phyloP scores from a whole-genome alignment of 345 rosid species.

The Pistacia vera region DNA sequence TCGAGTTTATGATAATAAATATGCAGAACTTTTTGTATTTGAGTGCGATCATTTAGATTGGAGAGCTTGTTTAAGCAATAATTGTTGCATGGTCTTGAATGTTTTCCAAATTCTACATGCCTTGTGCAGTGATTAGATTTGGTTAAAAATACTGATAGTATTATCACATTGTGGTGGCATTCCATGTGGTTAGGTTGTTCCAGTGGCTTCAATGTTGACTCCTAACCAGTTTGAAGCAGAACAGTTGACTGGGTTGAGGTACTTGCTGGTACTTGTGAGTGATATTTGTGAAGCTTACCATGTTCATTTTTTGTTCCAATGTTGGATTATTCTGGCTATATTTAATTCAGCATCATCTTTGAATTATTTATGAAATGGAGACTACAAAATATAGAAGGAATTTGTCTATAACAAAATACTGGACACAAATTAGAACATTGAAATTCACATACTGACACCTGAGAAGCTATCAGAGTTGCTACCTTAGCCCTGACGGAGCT shows the following conservation, averaged over 20 bases:
- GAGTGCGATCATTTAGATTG: neutral
- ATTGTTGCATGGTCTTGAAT: neutral
- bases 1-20: conserved; percentile 2
- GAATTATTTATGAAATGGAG: neutral
- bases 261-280: conserved; percentile 20
- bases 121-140: neutral
- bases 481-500: neutral
- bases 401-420: neutral
- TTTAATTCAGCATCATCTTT: neutral
- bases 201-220: conserved; percentile 97
- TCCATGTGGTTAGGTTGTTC: conserved; percentile 73
- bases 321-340: neutral
- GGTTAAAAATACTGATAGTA: neutral
- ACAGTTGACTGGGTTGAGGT: conserved; percentile 84
- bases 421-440: neutral
- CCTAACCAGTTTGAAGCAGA: conserved; percentile 99
- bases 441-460: neutral
- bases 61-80: neutral
- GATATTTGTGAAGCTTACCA: neutral
- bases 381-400: neutral
- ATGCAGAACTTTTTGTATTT: neutral
- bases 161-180: conserved; percentile 5
- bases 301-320: neutral
- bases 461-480: neutral
- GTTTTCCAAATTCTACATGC: neutral